Base-by-base conservation (phyloP, 805 yeast genomes). In the Kazachstania taianensis region DNA sequence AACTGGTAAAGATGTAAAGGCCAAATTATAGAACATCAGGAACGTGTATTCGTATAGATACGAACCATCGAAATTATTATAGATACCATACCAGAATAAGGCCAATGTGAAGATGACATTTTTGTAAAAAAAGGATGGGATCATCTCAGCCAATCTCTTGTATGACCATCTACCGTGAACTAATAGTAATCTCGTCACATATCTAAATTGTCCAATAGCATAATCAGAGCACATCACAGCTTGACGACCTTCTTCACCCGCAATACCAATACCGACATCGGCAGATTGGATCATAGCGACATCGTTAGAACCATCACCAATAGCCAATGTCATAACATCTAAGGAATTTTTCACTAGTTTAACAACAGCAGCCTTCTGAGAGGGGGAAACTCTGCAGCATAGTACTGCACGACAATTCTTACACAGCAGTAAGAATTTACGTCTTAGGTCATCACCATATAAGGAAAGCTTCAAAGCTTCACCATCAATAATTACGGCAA, bases 231-330 rank as follows among this genome's bases (percentile, higher is more conserved):
- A 78, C 94, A 82, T 82, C 5, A 73, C 92, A 14, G 92, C 92
- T 59, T 81, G 92, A 42, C 92, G 66, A 52, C 94, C 94, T 65
- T 82, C 94, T 63, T 82, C 92, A 61, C 94, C 94, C 3, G 87
- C 87, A 53, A 82, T 82, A 62, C 94, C 94, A 38, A 82, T 81
- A 50, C 94, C 94, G 31, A 82, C 79, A 59, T 82, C 78, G 1
- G 94, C 92, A 20, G 86, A 77, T 57, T 82, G 94, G 46, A 82
- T 82, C 94, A 82, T 82, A 9, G 94, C 87, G 43, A 82, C 94
- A 62, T 82, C 94, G 54, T 82, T 82, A 15, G 92, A 77, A 37
- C 94, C 94, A 60, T 82, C 94, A 46, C 94, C 94, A 53, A 82
- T 81, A 6, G 92, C 89, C 39, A 82, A 61, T 1, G 94, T 82